These are phyloP conservation scores for Verticillium longisporum DNA, from an alignment of 2,329 filamentous ascomycete species.

Conservation along the genomic window DNA sequence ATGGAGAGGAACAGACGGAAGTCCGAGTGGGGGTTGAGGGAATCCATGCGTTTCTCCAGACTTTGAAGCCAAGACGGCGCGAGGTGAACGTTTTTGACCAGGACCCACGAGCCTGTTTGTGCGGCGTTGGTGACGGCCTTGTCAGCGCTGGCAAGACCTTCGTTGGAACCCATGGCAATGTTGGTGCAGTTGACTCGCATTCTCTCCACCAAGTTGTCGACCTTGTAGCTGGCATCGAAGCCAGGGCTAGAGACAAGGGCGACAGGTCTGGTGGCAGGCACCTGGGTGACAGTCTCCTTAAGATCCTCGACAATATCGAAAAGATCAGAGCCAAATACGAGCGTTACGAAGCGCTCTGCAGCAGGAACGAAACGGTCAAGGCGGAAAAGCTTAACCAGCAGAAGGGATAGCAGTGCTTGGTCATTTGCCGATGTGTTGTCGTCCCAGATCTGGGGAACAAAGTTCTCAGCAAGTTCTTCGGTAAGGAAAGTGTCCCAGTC, in stretches of 20 bases:
- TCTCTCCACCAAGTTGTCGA: constrained; percentile 86
- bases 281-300: constrained; percentile 75
- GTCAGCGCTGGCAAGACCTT: constrained; percentile 86
- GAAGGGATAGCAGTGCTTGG: constrained; percentile 71
- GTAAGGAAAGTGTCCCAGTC: constrained; percentile 78
- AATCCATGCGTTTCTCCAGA: constrained; percentile 92
- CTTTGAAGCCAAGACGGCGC: constrained; percentile 95
- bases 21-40: constrained; percentile 85
- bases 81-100: constrained; percentile 98
- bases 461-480: constrained; percentile 81
- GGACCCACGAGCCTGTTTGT: constrained; percentile 87
- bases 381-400: constrained; percentile 90
- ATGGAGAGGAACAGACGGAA: constrained; percentile 97
- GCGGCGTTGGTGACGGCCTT: constrained; percentile 92
- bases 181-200: constrained; percentile 81
- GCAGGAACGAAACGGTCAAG: constrained; percentile 91
- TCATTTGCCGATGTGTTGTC: constrained; percentile 59
- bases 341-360: constrained; percentile 81
- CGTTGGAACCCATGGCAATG: constrained; percentile 98
- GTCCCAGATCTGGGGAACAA: constrained; percentile 71
- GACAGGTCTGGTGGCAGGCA: constrained; percentile 77
- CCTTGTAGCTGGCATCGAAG: constrained; percentile 98
- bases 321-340: constrained; percentile 77
- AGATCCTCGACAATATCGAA: constrained; percentile 84
- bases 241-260: constrained; percentile 91